Percentiles rank a stretch among this genome's conserved stretches.
Evolutionary conservation across 176 grass and related monocot genomes (phyloP).

Genomic region (Triticum monococcum): DNA sequence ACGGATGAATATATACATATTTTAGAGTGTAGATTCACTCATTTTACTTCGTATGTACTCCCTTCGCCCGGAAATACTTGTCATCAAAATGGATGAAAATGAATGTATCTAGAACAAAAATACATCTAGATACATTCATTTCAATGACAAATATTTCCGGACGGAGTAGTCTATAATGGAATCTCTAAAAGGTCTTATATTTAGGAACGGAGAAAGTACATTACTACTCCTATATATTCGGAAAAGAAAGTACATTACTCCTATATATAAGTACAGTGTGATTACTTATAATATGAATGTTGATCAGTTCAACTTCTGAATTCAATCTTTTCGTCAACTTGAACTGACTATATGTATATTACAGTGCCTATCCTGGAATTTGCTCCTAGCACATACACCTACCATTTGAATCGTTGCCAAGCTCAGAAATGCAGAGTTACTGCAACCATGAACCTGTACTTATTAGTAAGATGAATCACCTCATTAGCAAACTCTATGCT

Average conservation of each 20-base stretch:
- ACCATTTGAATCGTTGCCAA: constrained; percentile 19
- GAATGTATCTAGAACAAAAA: too few species aligned
- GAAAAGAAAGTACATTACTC: not conserved
- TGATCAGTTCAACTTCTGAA: not conserved
- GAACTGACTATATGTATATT: not conserved
- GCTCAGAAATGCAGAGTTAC: not conserved
- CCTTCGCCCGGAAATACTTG: too few species aligned
- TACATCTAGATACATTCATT: too few species aligned
- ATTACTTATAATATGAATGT: not conserved
- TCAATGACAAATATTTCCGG: too few species aligned
- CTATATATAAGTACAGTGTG: not conserved
- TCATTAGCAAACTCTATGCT: constrained; percentile 42
- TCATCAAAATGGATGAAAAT: too few species aligned
- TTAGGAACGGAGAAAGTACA: too few species aligned
- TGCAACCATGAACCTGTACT: not conserved
- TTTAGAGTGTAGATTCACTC: too few species aligned
- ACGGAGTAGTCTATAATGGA: too few species aligned
- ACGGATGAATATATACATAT: too few species aligned
- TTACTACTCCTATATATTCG: too few species aligned
- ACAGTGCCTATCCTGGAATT: not conserved
- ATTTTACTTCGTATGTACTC: too few species aligned
- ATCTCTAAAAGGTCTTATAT: too few species aligned
- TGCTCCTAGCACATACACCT: constrained; percentile 6
- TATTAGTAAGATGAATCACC: constrained; percentile 16
- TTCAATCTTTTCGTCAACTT: not conserved